Evolutionary conservation across 2,329 filamentous ascomycete genomes (phyloP).

Genomic region (Penicillium thymicola): DNA sequence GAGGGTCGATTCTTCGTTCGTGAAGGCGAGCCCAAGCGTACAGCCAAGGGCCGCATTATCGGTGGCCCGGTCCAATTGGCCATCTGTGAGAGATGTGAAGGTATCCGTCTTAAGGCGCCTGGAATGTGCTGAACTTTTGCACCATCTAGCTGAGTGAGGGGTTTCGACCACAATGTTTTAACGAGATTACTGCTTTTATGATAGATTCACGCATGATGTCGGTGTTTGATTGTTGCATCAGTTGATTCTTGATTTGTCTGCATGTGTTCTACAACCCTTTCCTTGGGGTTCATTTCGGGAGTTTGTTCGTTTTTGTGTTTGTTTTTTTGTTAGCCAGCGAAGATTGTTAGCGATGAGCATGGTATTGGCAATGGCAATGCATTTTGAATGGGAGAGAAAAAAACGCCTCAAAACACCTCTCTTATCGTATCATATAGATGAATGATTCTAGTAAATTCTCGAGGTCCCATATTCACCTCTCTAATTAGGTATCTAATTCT

Average conservation of each 20-base stretch:
- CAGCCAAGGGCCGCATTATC: constrained; percentile 46
- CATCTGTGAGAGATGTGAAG: constrained; percentile 62
- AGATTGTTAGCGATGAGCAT: constrained; percentile 10
- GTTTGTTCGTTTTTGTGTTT: background rate
- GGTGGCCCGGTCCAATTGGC: constrained; percentile 53
- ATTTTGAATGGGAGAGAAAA: constrained; percentile 12
- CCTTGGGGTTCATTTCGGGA: constrained; percentile 1
- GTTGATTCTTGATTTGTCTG: constrained; percentile 7
- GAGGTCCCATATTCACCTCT: background rate
- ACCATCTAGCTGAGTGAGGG: background rate
- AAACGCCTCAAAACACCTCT: constrained; percentile 14
- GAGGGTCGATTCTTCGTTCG: constrained; percentile 63
- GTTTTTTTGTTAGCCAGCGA: constrained; percentile 7
- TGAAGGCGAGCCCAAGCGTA: constrained; percentile 49
- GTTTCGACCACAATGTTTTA: background rate
- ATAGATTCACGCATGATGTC: constrained; percentile 18
- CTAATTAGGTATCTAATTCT: background rate
- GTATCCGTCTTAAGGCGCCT: constrained; percentile 59
- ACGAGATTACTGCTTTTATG: constrained; percentile 9
- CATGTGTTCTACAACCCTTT: constrained; percentile 3
- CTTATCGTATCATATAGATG: background rate
- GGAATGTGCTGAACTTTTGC: constrained; percentile 20
- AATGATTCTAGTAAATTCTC: background rate
- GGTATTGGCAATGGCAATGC: constrained; percentile 15
- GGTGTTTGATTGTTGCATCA: constrained; percentile 12